These are phyloP conservation scores for Metarhizium album DNA, from an alignment of 2,329 filamentous ascomycete genomes.

Conservation along the genomic window DNA sequence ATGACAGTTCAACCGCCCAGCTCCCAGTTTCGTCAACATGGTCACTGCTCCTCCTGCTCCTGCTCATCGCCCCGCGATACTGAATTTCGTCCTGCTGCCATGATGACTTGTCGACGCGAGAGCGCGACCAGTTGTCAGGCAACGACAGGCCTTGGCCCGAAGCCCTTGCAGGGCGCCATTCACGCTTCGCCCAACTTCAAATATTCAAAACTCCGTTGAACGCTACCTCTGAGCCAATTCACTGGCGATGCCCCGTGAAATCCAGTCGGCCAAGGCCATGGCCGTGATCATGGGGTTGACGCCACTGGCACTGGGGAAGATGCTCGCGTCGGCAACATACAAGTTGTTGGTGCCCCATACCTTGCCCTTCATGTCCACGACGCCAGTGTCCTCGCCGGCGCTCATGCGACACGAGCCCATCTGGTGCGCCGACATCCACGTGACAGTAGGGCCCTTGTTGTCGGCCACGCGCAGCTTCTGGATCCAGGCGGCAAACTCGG, in stretches of 20 bases:
- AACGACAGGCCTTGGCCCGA: too few species aligned
- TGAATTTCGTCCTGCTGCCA: too few species aligned
- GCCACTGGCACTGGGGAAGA: conserved; percentile 66
- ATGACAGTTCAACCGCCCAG: too few species aligned
- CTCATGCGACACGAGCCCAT: conserved; percentile 74
- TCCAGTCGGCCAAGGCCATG: conserved; percentile 60
- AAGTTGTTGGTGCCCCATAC: conserved; percentile 58
- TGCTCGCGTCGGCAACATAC: conserved; percentile 64
- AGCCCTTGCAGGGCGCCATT: not conserved
- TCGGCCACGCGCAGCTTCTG: conserved; percentile 34
- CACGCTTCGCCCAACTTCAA: not conserved
- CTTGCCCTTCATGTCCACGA: conserved; percentile 45
- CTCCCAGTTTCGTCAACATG: too few species aligned
- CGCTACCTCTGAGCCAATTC: not conserved
- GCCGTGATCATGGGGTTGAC: conserved; percentile 75
- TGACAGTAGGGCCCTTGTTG: conserved; percentile 37
- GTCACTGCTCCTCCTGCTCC: too few species aligned
- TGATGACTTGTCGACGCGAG: too few species aligned
- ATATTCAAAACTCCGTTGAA: not conserved
- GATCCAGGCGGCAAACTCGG: conserved; percentile 53
- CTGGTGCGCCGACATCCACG: conserved; percentile 66
- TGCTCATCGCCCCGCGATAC: too few species aligned
- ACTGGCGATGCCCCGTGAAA: conserved; percentile 40
- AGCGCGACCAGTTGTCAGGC: too few species aligned
- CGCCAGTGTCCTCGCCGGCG: conserved; percentile 35